phyloP scores from a whole-genome alignment of 208 protist species.

The Acanthamoeba healyi region DNA sequence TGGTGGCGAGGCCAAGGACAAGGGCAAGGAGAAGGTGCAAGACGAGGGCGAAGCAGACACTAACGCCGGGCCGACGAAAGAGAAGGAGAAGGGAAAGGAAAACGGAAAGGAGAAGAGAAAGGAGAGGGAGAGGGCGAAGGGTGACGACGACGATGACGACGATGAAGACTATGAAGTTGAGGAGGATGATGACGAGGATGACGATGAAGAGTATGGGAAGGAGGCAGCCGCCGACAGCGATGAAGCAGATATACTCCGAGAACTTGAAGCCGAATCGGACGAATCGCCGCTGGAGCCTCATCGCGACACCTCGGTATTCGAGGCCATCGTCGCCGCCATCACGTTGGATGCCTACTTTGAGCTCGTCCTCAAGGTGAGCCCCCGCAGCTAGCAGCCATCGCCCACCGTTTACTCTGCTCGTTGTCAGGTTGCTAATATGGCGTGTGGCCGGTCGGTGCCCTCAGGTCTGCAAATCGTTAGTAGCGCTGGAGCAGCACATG shows the following conservation, averaged over 20 bases:
- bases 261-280: not conserved
- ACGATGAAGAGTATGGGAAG: not conserved
- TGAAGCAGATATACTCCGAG: not conserved
- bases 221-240: not conserved
- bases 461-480: conserved; percentile 42
- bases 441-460: not conserved
- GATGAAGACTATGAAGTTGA: not conserved
- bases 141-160: not conserved
- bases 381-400: not conserved
- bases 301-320: conserved; percentile 43
- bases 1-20: not conserved
- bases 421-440: not conserved
- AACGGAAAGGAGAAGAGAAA: not conserved
- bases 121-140: not conserved
- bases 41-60: not conserved
- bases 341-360: conserved; percentile 23
- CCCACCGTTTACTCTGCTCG: too few species aligned
- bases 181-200: not conserved
- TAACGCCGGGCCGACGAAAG: not conserved
- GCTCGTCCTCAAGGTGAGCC: conserved; percentile 64
- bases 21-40: not conserved
- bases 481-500: not conserved
- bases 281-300: not conserved
- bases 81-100: not conserved
- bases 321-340: conserved; percentile 59